Base-by-base conservation (phyloP, 1,284 basidiomycete genomes). In the Tilletia indica region DNA sequence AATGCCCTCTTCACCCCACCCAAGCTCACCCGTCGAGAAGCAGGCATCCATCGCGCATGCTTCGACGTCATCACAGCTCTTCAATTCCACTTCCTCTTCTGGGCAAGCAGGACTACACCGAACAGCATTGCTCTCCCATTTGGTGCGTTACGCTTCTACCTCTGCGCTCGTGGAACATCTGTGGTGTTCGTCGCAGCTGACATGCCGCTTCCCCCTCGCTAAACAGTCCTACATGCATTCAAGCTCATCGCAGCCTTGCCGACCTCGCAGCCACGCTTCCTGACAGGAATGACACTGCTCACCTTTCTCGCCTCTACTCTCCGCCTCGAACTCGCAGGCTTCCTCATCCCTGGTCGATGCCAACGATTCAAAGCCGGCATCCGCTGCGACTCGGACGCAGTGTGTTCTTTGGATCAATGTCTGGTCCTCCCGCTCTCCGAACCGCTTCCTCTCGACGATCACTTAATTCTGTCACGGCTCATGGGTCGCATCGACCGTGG, bases 61-160 rank as follows among this genome's bases (percentile, higher is more conserved):
- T 79, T 91, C 82, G 84, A 89, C 0, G 72, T 93, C 0, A 82
- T 97, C 31, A 90, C 90, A 1, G 88, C 90, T 72, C 89, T 89
- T 0, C 94, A 97, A 83, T 98, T 97, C 82, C 96, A 98, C 84
- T 85, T 94, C 12, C 90, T 91, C 3, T 99, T 94, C 85, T 99
- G 94, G 91, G 91, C 93, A 85, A 90, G 93, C 3, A 87, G 96
- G 64, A 97, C 96, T 0, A 86, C 97, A 16, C 95, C 96, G 0
- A 99, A 99, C 84, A 95, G 94, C 89, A 90, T 94, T 74, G 94
- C 94, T 3, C 86, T 96, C 21, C 87, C 92, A 14, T 58, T 58
- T 58, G 56, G 9, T 89, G 21, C 21, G 56, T 90, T 45, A 45
- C 14, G 42, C 42, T 14, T 14, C 14, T 14, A 1, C 14, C 3